Evolutionary conservation across 495 filamentous ascomycete species (phyloP).

Genomic region (Penicillium samsonianum): DNA sequence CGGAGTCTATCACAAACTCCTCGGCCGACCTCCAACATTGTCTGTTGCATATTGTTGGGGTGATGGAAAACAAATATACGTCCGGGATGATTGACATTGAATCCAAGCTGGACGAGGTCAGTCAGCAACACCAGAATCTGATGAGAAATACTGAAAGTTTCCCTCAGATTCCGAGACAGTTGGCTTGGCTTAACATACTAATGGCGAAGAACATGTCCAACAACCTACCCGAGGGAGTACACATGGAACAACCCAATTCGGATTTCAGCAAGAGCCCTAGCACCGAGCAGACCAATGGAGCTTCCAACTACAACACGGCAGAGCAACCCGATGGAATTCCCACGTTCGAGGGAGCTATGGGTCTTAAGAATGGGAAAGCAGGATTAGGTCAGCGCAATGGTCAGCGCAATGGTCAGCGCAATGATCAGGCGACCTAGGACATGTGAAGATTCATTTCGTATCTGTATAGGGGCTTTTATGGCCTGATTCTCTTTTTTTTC

Average conservation of each 20-base stretch:
- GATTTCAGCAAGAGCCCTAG: background rate
- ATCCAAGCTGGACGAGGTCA: background rate
- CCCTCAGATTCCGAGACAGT: background rate
- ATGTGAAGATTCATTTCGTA: background rate
- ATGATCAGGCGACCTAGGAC: background rate
- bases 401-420: background rate
- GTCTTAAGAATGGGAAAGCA: background rate
- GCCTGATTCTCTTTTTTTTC: background rate
- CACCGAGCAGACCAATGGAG: background rate
- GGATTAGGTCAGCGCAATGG: background rate
- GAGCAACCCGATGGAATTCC: background rate
- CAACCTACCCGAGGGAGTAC: background rate
- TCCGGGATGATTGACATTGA: background rate
- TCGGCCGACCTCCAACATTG: background rate
- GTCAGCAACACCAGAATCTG: background rate
- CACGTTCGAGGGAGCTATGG: background rate
- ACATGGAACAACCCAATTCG: background rate
- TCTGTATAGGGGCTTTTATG: background rate
- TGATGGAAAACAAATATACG: slow-evolving; percentile 2
- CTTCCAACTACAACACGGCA: background rate
- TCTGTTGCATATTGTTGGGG: background rate
- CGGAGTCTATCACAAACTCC: background rate
- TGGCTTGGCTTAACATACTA: background rate
- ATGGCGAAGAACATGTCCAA: background rate
- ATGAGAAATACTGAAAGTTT: background rate